Conservation (phyloP, 208 protist species). For the Trypanosoma platydactyli region DNA sequence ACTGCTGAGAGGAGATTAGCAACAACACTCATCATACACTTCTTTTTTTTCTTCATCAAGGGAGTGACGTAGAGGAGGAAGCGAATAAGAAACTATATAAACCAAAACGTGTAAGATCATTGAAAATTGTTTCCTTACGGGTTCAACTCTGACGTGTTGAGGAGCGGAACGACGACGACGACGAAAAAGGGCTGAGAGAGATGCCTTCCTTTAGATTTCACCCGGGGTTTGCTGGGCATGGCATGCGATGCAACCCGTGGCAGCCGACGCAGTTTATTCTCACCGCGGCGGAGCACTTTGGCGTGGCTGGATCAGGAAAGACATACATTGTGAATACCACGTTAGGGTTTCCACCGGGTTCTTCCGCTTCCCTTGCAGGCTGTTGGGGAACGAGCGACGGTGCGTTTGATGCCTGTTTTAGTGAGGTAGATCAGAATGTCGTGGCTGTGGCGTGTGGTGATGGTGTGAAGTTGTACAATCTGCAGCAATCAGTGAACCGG, state of each 20-base stretch:
- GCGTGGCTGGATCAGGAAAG: conserved; percentile 85
- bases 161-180: neutral
- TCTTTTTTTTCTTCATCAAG: no score
- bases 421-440: conserved; percentile 75
- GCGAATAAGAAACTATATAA: no score
- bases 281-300: conserved; percentile 80
- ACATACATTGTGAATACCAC: conserved; percentile 85
- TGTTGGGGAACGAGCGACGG: conserved; percentile 87
- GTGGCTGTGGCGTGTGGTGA: conserved; percentile 85
- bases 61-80: no score
- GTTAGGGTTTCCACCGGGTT: conserved; percentile 43
- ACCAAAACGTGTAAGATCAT: no score
- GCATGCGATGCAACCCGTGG: conserved; percentile 84
- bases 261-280: conserved; percentile 78
- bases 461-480: conserved; percentile 87
- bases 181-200: neutral
- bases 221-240: conserved; percentile 81
- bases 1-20: no score
- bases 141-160: no score
- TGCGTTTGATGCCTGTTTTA: conserved; percentile 86
- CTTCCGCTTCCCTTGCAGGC: conserved; percentile 58
- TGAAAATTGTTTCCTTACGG: no score
- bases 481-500: conserved; percentile 68
- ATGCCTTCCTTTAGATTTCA: conserved; percentile 91
- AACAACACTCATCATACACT: no score